Base-by-base conservation (phyloP, 2,329 filamentous ascomycete genomes). In the Dothistroma septosporum region DNA sequence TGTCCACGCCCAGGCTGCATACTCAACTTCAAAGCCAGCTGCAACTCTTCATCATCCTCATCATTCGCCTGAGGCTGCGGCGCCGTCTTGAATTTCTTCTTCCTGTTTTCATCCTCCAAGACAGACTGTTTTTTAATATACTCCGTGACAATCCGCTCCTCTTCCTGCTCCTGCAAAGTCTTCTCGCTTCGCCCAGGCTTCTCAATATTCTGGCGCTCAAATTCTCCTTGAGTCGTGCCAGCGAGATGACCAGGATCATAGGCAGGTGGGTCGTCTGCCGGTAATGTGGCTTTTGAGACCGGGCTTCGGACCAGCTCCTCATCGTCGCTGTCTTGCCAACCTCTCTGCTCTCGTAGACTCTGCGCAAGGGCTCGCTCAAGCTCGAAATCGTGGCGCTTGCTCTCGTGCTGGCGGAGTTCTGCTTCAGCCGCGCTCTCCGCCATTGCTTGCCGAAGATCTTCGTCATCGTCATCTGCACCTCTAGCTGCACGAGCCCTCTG, bases 41-140 rank as follows among this genome's bases (percentile, higher is more conserved):
- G 80, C 60, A 87, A 66, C n/a, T 85, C 83, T 66, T 85, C 83
- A 52, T 74, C 72, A 55, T 73, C 63, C 24, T 66, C 68, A 58
- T 49, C 19, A 21, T 22, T 16, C 19, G 32, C 28, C 55, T 61
- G 49, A 35, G 22, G 37, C 35, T 60, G 59, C 5, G 55, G 46
- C 19, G 58, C 61, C 33, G 62, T 66, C 19, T 69, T n/a, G n/a
- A n/a, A n/a, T n/a, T n/a, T 73, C 1, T 71, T 75, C 63, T 76
- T 78, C 71, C 70, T 65, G 65, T 79, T 75, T 71, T 86, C 80
- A 65, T 87, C 86, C 75, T 93, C 90, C 0, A 83, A 80, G 47
- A 91, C 71, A 72, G 88, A 91, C 77, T 92, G 88, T 77, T 86
- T 88, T 79, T 88, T 89, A 46, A 91, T 82, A 73, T 90, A 91